A percentile compares a stretch with the other conserved stretches of the same genome.
Evolutionary conservation across 352 stramenopile species (phyloP).

Genomic region (Phytophthora pseudosyringae): DNA sequence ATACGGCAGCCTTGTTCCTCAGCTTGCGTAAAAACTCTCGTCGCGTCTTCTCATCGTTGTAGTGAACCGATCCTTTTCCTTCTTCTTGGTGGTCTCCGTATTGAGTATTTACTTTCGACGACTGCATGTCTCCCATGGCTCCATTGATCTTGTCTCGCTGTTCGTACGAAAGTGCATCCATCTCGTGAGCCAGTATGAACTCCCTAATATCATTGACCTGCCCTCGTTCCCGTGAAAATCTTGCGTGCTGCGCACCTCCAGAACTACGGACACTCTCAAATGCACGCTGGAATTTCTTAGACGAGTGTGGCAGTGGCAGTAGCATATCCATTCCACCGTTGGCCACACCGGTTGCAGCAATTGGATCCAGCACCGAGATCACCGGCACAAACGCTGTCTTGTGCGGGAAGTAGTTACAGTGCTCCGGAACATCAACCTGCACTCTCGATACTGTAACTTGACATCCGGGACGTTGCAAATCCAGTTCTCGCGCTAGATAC

Average conservation of each 20-base stretch:
- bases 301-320: conserved; percentile 15
- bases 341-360: conserved; percentile 10
- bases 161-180: conserved; percentile 23
- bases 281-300: conserved; percentile 30
- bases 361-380: conserved; percentile 58
- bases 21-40: conserved; percentile 33
- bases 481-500: conserved; percentile 64
- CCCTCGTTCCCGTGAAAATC: conserved; percentile 14
- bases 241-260: neutral
- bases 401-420: conserved; percentile 77
- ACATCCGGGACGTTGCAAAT: conserved; percentile 57
- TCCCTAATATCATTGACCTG: conserved; percentile 32
- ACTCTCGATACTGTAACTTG: conserved; percentile 35
- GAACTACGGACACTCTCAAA: conserved; percentile 24
- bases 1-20: conserved; percentile 20
- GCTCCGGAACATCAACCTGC: conserved; percentile 42
- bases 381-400: conserved; percentile 63
- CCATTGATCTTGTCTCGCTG: neutral
- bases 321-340: neutral
- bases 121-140: neutral
- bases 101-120: neutral
- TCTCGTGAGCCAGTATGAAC: conserved; percentile 38
- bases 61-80: conserved; percentile 19
- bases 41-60: conserved; percentile 30
- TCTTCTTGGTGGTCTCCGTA: neutral